A percentile compares a stretch with the other conserved stretches of the same genome.
These are phyloP conservation scores for Peribolospora baueri DNA, from an alignment of 768 basidiomycete genomes.

Conservation along the genomic window DNA sequence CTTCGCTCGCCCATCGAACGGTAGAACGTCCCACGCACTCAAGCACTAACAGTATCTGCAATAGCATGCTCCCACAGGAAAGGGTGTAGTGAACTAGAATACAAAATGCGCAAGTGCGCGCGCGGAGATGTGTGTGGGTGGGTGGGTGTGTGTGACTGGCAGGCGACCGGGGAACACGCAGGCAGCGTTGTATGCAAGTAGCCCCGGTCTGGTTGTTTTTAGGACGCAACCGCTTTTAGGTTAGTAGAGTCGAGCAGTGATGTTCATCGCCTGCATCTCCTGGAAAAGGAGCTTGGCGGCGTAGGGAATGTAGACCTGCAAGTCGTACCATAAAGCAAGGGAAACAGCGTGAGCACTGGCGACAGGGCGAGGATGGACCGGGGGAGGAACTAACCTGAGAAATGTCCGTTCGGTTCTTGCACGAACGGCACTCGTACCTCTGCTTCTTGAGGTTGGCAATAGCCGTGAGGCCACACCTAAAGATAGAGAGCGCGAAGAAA, in stretches of 20 bases:
- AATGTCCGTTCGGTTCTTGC: slow-evolving; percentile 87
- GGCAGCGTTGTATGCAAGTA: no score
- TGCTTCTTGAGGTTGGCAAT: slow-evolving; percentile 99
- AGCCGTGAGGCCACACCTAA: slow-evolving; percentile 77
- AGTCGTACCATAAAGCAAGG: slow-evolving; percentile 3
- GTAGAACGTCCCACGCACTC: no score
- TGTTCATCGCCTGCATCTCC: slow-evolving; percentile 92
- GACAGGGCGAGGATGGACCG: not conserved
- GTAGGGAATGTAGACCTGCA: slow-evolving; percentile 48
- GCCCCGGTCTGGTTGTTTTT: no score
- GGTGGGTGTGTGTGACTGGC: no score
- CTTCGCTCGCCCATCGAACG: no score
- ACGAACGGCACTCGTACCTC: slow-evolving; percentile 91
- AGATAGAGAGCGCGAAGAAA: not conserved
- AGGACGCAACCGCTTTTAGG: no score
- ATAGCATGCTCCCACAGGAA: no score
- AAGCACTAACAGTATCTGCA: no score
- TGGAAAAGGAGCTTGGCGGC: slow-evolving; percentile 57
- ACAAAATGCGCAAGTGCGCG: no score
- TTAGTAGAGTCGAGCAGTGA: slow-evolving; percentile 52
- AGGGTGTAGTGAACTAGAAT: no score
- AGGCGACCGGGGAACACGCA: no score
- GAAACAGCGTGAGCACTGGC: not conserved
- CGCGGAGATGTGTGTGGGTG: no score
- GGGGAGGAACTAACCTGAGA: slow-evolving; percentile 30